These are phyloP conservation scores for Geosmithia putterillii DNA, from an alignment of 2,329 filamentous ascomycete genomes.

Conservation along the genomic window DNA sequence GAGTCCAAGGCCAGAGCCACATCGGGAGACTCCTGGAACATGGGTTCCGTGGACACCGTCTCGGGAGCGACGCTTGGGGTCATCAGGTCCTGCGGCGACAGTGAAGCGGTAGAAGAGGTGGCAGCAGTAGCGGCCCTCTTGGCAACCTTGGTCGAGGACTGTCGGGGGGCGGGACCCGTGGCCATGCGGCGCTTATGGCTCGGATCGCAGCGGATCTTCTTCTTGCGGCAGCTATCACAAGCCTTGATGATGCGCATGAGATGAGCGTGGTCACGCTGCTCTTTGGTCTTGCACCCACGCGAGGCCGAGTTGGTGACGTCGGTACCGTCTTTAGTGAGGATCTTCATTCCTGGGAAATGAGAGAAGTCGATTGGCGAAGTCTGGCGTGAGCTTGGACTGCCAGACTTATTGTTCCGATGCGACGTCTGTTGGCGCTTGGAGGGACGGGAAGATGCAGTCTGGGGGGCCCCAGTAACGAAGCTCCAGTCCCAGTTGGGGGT, in stretches of 20 bases:
- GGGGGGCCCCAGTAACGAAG: slow-evolving; percentile 16
- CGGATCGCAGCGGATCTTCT: slow-evolving; percentile 52
- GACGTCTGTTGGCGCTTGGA: slow-evolving; percentile 11
- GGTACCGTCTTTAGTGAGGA: slow-evolving; percentile 49
- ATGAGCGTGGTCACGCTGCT: slow-evolving; percentile 55
- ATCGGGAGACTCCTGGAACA: background rate
- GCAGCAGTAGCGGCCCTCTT: slow-evolving; percentile 24
- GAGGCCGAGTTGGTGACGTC: slow-evolving; percentile 52
- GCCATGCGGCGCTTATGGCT: slow-evolving; percentile 38
- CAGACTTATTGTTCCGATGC: background rate
- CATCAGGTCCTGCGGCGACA: background rate
- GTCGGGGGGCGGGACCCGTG: slow-evolving; percentile 8
- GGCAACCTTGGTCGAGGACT: slow-evolving; percentile 17
- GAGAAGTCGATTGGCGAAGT: slow-evolving; percentile 30
- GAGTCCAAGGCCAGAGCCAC: background rate
- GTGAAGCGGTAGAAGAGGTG: slow-evolving; percentile 8
- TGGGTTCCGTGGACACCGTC: background rate
- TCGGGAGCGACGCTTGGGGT: background rate
- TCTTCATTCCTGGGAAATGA: slow-evolving; percentile 50
- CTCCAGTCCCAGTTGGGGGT: slow-evolving; percentile 36
- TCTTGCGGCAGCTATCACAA: slow-evolving; percentile 48
- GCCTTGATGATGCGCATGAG: slow-evolving; percentile 57
- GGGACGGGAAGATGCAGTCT: slow-evolving; percentile 11
- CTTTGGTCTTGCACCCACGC: slow-evolving; percentile 52
- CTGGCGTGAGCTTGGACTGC: slow-evolving; percentile 11